These are phyloP conservation scores for Gracilaria gracilis DNA, from an alignment of 23 red algal genomes.

Conservation along the genomic window DNA sequence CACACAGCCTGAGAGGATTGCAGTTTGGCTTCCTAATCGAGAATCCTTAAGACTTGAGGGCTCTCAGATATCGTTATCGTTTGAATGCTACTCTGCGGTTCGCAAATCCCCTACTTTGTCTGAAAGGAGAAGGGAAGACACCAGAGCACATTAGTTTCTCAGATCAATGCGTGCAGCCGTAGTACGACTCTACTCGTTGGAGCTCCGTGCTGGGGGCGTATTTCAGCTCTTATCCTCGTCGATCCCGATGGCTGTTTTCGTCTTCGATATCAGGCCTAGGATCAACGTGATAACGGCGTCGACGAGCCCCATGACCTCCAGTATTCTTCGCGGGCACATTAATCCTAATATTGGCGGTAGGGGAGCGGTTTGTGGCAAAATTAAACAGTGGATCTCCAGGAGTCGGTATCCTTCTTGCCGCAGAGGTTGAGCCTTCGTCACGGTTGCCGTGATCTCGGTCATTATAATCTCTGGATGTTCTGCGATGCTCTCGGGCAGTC, in stretches of 20 bases:
- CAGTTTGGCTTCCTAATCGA: no score
- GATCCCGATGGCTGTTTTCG: background rate
- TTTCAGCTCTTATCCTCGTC: background rate
- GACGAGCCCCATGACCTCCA: background rate
- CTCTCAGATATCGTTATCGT: no score
- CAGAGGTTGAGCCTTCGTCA: background rate
- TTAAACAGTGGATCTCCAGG: constrained; percentile 6
- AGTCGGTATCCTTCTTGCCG: background rate
- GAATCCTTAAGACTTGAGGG: no score
- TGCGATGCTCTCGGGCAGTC: background rate
- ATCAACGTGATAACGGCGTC: constrained; percentile 2
- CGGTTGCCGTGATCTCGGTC: background rate
- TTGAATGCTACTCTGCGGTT: no score
- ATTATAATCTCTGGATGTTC: background rate
- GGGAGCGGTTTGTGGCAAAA: background rate
- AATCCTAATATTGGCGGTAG: background rate
- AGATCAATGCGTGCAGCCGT: no score
- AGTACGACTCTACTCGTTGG: background rate
- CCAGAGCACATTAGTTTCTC: no score
- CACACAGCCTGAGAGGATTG: no score
- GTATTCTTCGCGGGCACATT: background rate
- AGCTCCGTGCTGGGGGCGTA: no score
- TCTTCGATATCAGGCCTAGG: constrained; percentile 1
- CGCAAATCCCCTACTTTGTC: no score
- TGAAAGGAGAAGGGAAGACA: no score